Conservation (phyloP, 305 asterid species). For the Petunia hybrid region DNA sequence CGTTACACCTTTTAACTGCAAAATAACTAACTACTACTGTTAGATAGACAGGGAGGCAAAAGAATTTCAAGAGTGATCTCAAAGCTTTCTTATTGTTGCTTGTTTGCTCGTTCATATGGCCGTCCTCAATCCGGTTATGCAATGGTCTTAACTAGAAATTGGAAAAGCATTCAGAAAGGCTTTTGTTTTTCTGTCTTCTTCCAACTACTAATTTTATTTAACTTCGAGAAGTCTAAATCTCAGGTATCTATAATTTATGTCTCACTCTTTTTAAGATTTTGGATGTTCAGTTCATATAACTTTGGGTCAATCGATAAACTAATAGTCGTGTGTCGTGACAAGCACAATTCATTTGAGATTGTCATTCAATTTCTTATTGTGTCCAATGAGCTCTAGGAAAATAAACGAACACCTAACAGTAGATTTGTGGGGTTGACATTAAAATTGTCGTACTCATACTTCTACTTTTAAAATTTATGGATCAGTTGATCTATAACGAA, state of each 20-base stretch:
- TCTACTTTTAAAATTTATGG: background rate
- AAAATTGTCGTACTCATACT: background rate
- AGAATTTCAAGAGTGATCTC: constrained; percentile 30
- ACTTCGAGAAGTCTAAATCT: background rate
- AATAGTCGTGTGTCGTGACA: background rate
- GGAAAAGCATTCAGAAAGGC: background rate
- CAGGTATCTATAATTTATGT: background rate
- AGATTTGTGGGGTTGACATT: background rate
- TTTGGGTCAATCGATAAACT: background rate
- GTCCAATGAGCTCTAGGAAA: too few relatives aligned
- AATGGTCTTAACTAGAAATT: background rate
- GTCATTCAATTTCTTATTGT: too few relatives aligned
- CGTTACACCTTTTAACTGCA: too few relatives aligned
- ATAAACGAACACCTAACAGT: too few relatives aligned
- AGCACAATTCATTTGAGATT: too few relatives aligned
- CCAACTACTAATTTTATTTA: background rate
- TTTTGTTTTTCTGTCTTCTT: background rate
- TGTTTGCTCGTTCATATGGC: background rate
- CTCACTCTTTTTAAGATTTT: background rate
- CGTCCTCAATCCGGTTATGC: background rate
- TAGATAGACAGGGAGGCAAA: too few relatives aligned
- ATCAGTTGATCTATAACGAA: background rate
- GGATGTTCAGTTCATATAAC: background rate
- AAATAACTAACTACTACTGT: too few relatives aligned
- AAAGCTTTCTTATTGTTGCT: constrained; percentile 22